Conservation (phyloP, 2,329 filamentous ascomycete species). For the Nemania sp. region DNA sequence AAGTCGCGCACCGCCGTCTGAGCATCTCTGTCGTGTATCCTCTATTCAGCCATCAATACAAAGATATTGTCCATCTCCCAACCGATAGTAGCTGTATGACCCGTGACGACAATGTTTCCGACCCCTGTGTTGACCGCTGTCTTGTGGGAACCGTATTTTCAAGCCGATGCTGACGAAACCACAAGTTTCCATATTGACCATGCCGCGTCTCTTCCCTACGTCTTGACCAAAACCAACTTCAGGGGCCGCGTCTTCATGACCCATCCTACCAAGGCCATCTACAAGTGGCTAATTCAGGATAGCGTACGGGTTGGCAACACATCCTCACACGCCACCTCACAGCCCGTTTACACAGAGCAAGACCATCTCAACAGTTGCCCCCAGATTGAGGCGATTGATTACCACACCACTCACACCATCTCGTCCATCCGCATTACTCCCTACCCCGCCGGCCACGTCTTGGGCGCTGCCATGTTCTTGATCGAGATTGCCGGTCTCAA, state of each 20-base stretch:
- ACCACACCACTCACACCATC: constrained; percentile 96
- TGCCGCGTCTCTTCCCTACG: constrained; percentile 97
- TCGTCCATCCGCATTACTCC: constrained; percentile 96
- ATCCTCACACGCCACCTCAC: constrained; percentile 64
- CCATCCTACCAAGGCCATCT: constrained; percentile 98
- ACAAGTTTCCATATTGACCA: constrained; percentile 95
- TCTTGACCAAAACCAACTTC: constrained; percentile 97
- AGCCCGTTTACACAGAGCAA: constrained; percentile 91
- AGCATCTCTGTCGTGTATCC: constrained; percentile 30
- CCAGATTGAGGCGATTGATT: constrained; percentile 95
- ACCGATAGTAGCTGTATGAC: constrained; percentile 37
- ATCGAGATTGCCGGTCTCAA: constrained; percentile 97
- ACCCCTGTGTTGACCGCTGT: not conserved
- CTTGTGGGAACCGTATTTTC: not conserved
- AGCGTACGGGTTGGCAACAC: constrained; percentile 86
- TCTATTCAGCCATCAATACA: constrained; percentile 51
- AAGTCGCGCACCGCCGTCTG: constrained; percentile 21
- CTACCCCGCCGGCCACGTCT: constrained; percentile 95
- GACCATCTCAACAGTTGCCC: constrained; percentile 94
- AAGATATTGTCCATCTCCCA: constrained; percentile 42
- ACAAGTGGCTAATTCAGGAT: constrained; percentile 99
- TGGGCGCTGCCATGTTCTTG: constrained; percentile 97
- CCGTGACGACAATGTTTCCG: constrained; percentile 26
- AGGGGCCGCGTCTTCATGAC: constrained; percentile 98
- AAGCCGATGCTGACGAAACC: constrained; percentile 30